phyloP scores from a whole-genome alignment of 1,284 basidiomycete species.

The Heterobasidion annosum region DNA sequence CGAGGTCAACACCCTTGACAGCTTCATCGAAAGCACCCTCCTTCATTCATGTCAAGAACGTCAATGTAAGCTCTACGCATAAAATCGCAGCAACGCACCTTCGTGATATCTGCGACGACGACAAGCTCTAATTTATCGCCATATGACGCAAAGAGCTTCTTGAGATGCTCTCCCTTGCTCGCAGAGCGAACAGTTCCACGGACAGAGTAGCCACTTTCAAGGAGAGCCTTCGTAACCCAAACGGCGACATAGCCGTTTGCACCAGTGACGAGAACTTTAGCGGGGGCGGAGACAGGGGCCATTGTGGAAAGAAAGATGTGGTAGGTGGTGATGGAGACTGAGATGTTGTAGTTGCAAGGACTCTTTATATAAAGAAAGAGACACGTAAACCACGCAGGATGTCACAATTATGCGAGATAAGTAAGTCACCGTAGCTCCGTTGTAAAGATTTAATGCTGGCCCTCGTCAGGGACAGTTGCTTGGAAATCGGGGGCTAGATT shows the following conservation, averaged over 20 bases:
- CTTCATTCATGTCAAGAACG: constrained; percentile 17
- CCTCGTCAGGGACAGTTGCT: too few relatives aligned
- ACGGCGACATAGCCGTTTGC: constrained; percentile 33
- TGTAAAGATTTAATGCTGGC: too few relatives aligned
- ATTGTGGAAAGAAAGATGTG: constrained; percentile 8
- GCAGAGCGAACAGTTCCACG: constrained; percentile 46
- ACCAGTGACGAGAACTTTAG: constrained; percentile 27
- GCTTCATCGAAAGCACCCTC: constrained; percentile 65
- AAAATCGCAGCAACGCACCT: constrained; percentile 20
- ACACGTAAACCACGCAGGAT: too few relatives aligned
- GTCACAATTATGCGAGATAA: too few relatives aligned
- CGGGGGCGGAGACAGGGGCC: constrained; percentile 18
- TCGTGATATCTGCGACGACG: constrained; percentile 46
- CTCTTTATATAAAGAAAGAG: too few relatives aligned
- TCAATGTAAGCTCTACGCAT: neutral
- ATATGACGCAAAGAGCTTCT: constrained; percentile 33
- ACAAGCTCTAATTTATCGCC: constrained; percentile 39
- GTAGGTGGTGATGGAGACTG: too few relatives aligned
- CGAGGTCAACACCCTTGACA: constrained; percentile 55
- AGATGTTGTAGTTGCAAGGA: too few relatives aligned
- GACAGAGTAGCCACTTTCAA: constrained; percentile 37
- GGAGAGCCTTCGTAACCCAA: constrained; percentile 27
- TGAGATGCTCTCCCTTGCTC: constrained; percentile 40
- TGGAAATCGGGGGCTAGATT: too few relatives aligned
- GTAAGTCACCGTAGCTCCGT: too few relatives aligned